phyloP scores from a whole-genome alignment of 2,329 filamentous ascomycete genomes.

The Diaporthe velutina region DNA sequence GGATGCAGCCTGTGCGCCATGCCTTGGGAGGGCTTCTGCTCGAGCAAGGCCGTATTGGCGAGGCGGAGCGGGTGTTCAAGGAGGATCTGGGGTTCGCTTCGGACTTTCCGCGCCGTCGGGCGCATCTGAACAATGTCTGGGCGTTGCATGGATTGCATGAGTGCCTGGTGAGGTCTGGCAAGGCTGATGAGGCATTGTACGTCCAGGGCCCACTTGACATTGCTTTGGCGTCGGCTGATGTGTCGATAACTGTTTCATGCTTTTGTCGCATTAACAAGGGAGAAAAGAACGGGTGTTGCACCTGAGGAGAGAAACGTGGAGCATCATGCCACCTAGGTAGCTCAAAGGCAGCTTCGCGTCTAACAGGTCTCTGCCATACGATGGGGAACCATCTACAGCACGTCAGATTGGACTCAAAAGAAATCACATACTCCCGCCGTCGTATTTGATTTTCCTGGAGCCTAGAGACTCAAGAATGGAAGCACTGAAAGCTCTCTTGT shows the following conservation, averaged over 20 bases:
- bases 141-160: conserved; percentile 1
- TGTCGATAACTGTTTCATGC: background rate
- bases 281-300: background rate
- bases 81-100: background rate
- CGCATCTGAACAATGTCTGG: background rate
- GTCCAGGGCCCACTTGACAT: background rate
- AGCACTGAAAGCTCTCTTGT: too few species aligned
- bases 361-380: background rate
- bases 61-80: background rate
- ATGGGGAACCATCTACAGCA: too few species aligned
- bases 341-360: background rate
- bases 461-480: too few species aligned
- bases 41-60: background rate
- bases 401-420: too few species aligned
- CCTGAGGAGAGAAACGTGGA: background rate
- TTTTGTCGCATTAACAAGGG: background rate
- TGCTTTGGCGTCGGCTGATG: background rate
- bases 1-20: background rate
- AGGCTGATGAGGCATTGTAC: background rate
- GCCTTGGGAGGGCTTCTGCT: background rate
- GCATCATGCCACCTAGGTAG: background rate
- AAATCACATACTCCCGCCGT: too few species aligned
- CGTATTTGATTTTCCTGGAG: too few species aligned
- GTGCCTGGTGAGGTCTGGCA: background rate
- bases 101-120: background rate